These are phyloP conservation scores for Mycena leptocephala DNA, from an alignment of 768 basidiomycete species.

Conservation along the genomic window DNA sequence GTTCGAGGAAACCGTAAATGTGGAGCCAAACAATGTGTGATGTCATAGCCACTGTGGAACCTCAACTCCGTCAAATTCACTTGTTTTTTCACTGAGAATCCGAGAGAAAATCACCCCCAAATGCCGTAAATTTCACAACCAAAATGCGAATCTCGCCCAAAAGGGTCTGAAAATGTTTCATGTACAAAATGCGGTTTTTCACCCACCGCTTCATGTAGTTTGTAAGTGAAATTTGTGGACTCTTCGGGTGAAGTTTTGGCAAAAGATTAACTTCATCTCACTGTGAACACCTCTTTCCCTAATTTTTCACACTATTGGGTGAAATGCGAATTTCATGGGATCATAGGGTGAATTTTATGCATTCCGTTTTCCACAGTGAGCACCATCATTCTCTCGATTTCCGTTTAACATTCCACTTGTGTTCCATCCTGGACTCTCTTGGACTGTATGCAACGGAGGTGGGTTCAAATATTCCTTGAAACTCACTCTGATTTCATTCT, in stretches of 20 bases:
- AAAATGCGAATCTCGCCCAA: background rate
- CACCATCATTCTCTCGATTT: background rate
- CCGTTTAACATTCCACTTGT: background rate
- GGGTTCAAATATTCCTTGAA: too few species aligned
- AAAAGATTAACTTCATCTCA: background rate
- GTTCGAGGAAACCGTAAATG: background rate
- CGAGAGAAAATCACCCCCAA: background rate
- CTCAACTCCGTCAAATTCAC: background rate
- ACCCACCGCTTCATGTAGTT: background rate
- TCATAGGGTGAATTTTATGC: background rate
- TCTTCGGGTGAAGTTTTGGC: background rate
- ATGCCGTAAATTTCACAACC: background rate
- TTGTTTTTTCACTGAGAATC: background rate
- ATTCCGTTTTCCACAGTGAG: background rate
- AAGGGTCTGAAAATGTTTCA: background rate
- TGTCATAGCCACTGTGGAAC: background rate
- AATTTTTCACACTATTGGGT: background rate
- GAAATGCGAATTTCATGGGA: background rate
- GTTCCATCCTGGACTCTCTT: background rate
- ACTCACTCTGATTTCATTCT: too few species aligned
- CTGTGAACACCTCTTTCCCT: background rate
- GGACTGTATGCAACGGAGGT: conserved; percentile 8
- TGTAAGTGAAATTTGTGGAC: background rate
- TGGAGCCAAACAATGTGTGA: background rate
- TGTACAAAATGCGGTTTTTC: background rate